phyloP scores from a whole-genome alignment of 2,329 filamentous ascomycete species.

The Aspergillus quadrilineatus region DNA sequence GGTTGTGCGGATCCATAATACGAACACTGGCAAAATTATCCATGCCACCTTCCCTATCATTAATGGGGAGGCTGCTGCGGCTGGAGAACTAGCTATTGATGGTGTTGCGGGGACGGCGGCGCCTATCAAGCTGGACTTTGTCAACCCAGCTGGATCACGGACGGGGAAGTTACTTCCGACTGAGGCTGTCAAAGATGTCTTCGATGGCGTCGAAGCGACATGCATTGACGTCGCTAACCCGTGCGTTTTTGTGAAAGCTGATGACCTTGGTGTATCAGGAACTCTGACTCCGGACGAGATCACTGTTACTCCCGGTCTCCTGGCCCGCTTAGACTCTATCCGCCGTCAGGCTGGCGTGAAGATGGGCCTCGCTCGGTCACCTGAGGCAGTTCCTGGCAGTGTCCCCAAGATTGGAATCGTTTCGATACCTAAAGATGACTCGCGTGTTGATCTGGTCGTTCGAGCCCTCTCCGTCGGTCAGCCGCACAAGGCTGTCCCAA shows the following conservation, averaged over 20 bases:
- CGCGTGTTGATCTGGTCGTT: constrained; percentile 42
- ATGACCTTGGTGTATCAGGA: constrained; percentile 46
- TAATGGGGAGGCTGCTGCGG: constrained; percentile 48
- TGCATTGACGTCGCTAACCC: constrained; percentile 66
- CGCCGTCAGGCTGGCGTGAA: constrained; percentile 56
- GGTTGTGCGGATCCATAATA: constrained; percentile 63
- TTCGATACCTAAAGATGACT: constrained; percentile 28
- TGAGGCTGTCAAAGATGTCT: constrained; percentile 52
- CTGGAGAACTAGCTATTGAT: constrained; percentile 62
- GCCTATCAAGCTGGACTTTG: constrained; percentile 60
- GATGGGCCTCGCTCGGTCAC: constrained; percentile 59
- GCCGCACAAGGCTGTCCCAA: constrained; percentile 57
- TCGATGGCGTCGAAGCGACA: constrained; percentile 54
- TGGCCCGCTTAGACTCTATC: constrained; percentile 55
- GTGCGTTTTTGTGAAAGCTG: constrained; percentile 60
- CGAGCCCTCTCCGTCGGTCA: constrained; percentile 57
- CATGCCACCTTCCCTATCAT: constrained; percentile 56
- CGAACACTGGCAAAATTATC: constrained; percentile 68
- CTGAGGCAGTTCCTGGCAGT: constrained; percentile 50
- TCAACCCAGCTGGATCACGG: constrained; percentile 62
- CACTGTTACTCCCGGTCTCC: constrained; percentile 46
- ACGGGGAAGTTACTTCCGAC: constrained; percentile 64
- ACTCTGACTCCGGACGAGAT: constrained; percentile 56
- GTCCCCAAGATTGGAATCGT: constrained; percentile 65
- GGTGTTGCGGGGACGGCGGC: constrained; percentile 62